Conservation (phyloP, 1,139 yeast genomes). For the Lodderomyces theae region DNA sequence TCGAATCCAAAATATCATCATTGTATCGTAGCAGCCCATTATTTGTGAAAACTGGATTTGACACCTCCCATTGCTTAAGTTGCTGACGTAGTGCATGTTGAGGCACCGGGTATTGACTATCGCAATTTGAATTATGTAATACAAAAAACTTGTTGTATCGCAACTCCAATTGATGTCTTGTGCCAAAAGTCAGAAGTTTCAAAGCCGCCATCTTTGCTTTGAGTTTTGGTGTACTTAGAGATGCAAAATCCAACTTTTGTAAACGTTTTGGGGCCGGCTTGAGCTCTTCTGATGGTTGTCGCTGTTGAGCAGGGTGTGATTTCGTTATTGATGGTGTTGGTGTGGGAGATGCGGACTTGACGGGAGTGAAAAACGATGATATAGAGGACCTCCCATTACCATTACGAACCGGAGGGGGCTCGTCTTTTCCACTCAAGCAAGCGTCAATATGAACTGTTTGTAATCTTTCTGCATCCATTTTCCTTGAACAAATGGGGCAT, state of each 20-base stretch:
- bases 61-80: conserved; percentile 68
- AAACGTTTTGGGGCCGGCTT: conserved; percentile 27
- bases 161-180: conserved; percentile 59
- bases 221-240: conserved; percentile 58
- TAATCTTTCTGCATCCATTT: conserved; percentile 54
- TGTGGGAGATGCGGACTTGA: conserved; percentile 5
- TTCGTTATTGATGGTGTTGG: conserved; percentile 8
- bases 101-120: conserved; percentile 65
- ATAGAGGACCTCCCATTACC: conserved; percentile 17
- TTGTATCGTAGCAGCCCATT: not conserved
- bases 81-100: conserved; percentile 53
- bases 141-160: conserved; percentile 79
- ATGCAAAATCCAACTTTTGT: conserved; percentile 62
- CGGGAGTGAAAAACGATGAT: conserved; percentile 34
- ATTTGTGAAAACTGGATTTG: conserved; percentile 35
- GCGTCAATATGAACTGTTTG: conserved; percentile 70
- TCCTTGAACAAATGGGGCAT: conserved; percentile 70
- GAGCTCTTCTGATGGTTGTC: conserved; percentile 27
- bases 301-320: conserved; percentile 17
- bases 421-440: conserved; percentile 46
- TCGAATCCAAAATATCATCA: conserved; percentile 25
- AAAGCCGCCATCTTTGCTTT: conserved; percentile 56
- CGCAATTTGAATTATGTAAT: conserved; percentile 80
- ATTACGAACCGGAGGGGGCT: conserved; percentile 7
- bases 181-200: conserved; percentile 61